Conservation (phyloP, 2,329 filamentous ascomycete species). For the Stenocarpella maydis region DNA sequence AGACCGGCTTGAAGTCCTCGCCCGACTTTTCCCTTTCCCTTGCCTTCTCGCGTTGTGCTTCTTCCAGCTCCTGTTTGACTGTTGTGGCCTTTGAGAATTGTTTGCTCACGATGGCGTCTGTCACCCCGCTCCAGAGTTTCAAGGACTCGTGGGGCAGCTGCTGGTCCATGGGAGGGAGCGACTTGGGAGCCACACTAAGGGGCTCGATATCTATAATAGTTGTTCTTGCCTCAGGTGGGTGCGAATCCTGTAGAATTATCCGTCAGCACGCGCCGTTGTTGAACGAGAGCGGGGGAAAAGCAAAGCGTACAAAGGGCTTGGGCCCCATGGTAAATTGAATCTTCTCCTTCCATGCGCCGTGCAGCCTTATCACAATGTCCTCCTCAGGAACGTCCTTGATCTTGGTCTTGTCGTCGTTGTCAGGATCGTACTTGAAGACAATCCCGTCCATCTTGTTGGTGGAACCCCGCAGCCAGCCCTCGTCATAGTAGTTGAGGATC, state of each 20-base stretch:
- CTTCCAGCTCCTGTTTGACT: constrained; percentile 91
- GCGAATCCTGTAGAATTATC: constrained; percentile 48
- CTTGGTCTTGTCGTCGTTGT: constrained; percentile 80
- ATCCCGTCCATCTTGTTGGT: constrained; percentile 93
- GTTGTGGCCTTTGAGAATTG: constrained; percentile 86
- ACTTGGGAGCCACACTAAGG: constrained; percentile 80
- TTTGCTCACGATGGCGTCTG: constrained; percentile 82
- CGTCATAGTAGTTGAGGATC: constrained; percentile 91
- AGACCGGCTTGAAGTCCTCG: constrained; percentile 82
- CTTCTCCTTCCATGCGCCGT: constrained; percentile 85
- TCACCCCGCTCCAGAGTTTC: constrained; percentile 87
- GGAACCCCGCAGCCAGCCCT: constrained; percentile 90
- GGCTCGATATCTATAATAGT: constrained; percentile 90
- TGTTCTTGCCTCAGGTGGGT: constrained; percentile 66
- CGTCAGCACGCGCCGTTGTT: constrained; percentile 28
- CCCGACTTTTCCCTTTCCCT: constrained; percentile 77
- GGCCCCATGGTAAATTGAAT: constrained; percentile 68
- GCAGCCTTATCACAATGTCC: constrained; percentile 82
- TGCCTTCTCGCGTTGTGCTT: constrained; percentile 85
- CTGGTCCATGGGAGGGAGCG: constrained; percentile 76
- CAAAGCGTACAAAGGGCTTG: constrained; percentile 65
- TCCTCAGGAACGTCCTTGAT: constrained; percentile 88
- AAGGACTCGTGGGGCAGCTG: constrained; percentile 92
- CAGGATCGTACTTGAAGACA: constrained; percentile 88
- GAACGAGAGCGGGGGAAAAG: constrained; percentile 23